Base-by-base conservation (phyloP, 108 stramenopile species). In the Chaetoceros tenuissimus region DNA sequence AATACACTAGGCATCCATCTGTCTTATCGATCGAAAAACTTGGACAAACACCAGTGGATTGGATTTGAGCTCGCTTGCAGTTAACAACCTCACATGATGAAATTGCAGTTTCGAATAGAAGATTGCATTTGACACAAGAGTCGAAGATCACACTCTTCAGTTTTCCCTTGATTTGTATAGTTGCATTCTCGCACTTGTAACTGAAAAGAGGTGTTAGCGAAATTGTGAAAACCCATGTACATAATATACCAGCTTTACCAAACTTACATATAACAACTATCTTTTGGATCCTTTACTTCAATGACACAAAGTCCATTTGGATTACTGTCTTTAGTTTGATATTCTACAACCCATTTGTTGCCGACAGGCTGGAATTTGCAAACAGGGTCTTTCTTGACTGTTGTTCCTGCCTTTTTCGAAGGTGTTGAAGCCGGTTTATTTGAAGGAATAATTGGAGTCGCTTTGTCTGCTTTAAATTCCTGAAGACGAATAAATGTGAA, bases 21-120 rank as follows among this genome's bases (percentile, higher is more conserved):
- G 98, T 98, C 77, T 98, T 98, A 80, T 98, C 98, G 67, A 98
- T 94, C 0, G 92, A 78, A 63, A 98, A 85, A 28, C 82, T 78
- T 3, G 96, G 94, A 46, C 92, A 95, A 16, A 84, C 57, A 23
- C 89, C 90, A 25, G 80, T 80, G 25, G 72, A 65, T 67, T 96
- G 95, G 8, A 93, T 67, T 56, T 90, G 78, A 55, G 96, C 68
- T 53, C 79, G 81, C 66, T 97, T 83, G 72, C 93, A 94, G 71
- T 98, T 97, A 26, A 97, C 96, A 46, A 94, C 57, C 69, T 97
- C 96, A 46, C 93, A 77, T 18, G 84, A 82, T 17, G 93, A 87
- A 57, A 98, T 91, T 44, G 77, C 67, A 25, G 77, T 80, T 44
- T 94, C 94, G 55, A 94, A 86, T 20, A 96, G 68, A 19, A 96